Evolutionary conservation across 108 stramenopile species (phyloP), one percentile per base, ranked within the genome.

Genomic region (Mediolabrus comicus): DNA sequence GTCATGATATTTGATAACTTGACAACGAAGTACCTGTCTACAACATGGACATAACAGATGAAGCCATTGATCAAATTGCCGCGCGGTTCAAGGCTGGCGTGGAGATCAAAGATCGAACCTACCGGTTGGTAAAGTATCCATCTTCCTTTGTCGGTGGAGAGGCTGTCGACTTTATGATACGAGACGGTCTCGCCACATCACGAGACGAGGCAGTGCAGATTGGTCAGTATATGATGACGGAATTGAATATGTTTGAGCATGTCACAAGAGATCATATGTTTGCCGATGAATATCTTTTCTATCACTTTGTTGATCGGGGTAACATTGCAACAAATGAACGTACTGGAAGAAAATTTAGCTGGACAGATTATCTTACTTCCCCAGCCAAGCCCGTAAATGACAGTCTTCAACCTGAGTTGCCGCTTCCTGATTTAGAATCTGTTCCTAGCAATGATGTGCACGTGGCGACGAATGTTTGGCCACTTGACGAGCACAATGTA

Each of bases 401-500:
- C 8, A 59, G 34, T 13, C 43, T 77, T 33, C 83, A 88, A 60
- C 83, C 84, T 0, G 43, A 28, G 13, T 53, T 84, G 25, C 72
- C 72, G 6, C 22, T 52, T 3, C 76, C 82, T 26, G 81, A 85
- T 28, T 46, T 80, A 26, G 83, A 82, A 11, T n/a, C 38, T 32
- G 36, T 88, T 3, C 32, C 74, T 38, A 66, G 73, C 16, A 77
- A 62, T n/a, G 87, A 88, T 71, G 32, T 66, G 14, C 83, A 86
- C 64, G 84, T 81, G 4, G 83, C 70, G 16, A 72, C 59, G 17
- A 62, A 79, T 53, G 71, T 91, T 43, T 86, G 86, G 77, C 92
- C 92, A 3, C 58, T 89, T 69, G 92, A 94, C 51, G 69, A 87
- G 34, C 71, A 85, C 69, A 94, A 94, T 59, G 66, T 70, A 10